Evolutionary conservation across 805 yeast species (phyloP).

Genomic region (Metschnikowia kofuensis): DNA sequence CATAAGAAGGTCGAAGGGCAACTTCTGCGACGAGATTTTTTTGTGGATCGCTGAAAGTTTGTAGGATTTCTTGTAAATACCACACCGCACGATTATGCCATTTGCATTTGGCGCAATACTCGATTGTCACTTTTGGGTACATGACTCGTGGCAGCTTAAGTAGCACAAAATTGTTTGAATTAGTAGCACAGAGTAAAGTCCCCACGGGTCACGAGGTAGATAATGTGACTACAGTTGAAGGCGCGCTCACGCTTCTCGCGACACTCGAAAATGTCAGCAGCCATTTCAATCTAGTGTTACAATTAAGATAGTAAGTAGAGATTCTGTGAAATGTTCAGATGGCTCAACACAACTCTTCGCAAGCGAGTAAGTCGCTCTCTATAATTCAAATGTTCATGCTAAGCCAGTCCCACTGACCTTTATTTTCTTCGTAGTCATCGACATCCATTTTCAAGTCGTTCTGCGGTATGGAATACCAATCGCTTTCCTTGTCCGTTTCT

Average conservation of each 20-base stretch:
- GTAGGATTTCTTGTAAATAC: conserved; percentile 83
- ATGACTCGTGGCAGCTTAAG: neutral
- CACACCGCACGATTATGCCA: conserved; percentile 89
- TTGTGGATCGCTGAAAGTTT: conserved; percentile 60
- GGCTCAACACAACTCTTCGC: neutral
- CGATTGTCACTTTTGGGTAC: conserved; percentile 60
- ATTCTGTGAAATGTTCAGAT: neutral
- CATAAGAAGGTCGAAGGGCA: conserved; percentile 23
- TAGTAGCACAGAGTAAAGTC: neutral
- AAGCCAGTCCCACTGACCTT: conserved; percentile 45
- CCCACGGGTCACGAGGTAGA: too few relatives aligned
- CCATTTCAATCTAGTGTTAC: neutral
- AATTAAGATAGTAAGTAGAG: too few relatives aligned
- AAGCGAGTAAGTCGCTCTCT: neutral
- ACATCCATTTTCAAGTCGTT: conserved; percentile 13
- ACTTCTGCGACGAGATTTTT: conserved; percentile 38
- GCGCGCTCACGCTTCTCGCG: neutral
- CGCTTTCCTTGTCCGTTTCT: conserved; percentile 15
- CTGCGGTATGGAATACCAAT: conserved; percentile 17
- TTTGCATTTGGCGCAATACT: conserved; percentile 79
- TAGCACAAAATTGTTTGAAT: neutral
- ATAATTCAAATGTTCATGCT: conserved; percentile 37
- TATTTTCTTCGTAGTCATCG: conserved; percentile 12
- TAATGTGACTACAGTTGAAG: too few relatives aligned
- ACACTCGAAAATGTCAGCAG: too few relatives aligned